A percentile compares a stretch with the other conserved stretches of the same genome.
phyloP scores from a whole-genome alignment of 2,329 filamentous ascomycete genomes.

The Neurospora crassa region DNA sequence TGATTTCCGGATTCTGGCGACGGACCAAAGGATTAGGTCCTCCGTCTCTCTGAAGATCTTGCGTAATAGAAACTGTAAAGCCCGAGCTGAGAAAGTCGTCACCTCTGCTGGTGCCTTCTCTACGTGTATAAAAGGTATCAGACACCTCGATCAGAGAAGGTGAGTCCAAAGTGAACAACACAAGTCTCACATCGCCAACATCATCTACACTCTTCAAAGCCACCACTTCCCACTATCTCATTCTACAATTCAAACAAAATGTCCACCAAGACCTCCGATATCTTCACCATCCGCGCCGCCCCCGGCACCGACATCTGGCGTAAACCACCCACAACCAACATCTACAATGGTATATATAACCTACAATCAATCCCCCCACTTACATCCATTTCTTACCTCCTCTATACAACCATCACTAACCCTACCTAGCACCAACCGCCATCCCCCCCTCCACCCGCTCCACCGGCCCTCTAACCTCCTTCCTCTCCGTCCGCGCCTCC shows the following conservation, averaged over 20 bases:
- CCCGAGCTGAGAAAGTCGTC: neutral
- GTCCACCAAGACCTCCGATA: slow-evolving; percentile 30
- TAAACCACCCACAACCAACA: slow-evolving; percentile 55
- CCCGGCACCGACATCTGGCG: slow-evolving; percentile 69
- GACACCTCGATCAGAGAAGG: neutral
- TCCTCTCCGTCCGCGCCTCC: slow-evolving; percentile 52
- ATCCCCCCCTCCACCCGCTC: slow-evolving; percentile 24
- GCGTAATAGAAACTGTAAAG: neutral
- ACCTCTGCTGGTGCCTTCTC: neutral
- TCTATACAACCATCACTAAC: slow-evolving; percentile 9
- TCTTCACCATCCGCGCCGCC: slow-evolving; percentile 48
- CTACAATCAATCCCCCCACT: slow-evolving; percentile 16
- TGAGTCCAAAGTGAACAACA: neutral
- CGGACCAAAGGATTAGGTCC: neutral
- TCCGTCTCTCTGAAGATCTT: neutral
- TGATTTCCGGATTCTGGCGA: neutral
- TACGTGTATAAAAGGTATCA: neutral
- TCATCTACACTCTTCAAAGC: neutral
- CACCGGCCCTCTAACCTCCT: slow-evolving; percentile 40
- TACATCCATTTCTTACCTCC: slow-evolving; percentile 7
- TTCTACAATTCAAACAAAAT: neutral
- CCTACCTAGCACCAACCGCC: slow-evolving; percentile 4
- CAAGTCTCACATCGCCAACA: neutral
- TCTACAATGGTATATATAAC: slow-evolving; percentile 48
- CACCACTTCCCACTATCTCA: neutral